A percentile compares a stretch with the other conserved stretches of the same genome.
Conservation (phyloP, 2,329 filamentous ascomycete species). For the Pseudogymnoascus sp. region DNA sequence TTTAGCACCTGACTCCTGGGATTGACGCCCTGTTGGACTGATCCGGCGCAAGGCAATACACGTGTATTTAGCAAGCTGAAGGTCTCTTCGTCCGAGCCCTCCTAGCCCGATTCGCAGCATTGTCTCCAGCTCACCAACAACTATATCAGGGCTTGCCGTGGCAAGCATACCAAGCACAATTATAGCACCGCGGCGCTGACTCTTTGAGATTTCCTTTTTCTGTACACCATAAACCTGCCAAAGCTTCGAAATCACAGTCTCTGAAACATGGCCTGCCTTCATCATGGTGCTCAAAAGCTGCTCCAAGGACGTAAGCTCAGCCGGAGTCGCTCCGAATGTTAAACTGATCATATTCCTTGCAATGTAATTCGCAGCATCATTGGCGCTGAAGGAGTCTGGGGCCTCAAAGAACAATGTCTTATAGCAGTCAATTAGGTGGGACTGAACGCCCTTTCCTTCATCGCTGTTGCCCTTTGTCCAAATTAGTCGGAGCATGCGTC, state of each 20-base stretch:
- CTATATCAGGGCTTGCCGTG: constrained; percentile 83
- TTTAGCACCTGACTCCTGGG: constrained; percentile 61
- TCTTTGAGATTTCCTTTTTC: constrained; percentile 84
- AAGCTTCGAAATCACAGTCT: constrained; percentile 79
- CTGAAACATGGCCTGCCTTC: constrained; percentile 80
- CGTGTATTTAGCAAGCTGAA: constrained; percentile 88
- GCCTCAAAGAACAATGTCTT: constrained; percentile 93
- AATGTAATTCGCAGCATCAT: constrained; percentile 91
- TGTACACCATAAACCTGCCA: constrained; percentile 98
- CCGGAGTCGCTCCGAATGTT: constrained; percentile 90
- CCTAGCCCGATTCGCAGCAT: constrained; percentile 89
- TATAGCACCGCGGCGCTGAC: constrained; percentile 84
- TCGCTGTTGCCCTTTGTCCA: constrained; percentile 99
- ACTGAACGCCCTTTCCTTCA: constrained; percentile 96
- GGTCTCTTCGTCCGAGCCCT: constrained; percentile 67
- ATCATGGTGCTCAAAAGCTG: constrained; percentile 97
- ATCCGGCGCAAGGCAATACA: constrained; percentile 89
- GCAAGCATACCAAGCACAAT: constrained; percentile 97
- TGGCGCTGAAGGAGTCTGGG: constrained; percentile 76
- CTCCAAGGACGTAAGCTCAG: constrained; percentile 90
- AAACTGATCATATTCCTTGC: constrained; percentile 98
- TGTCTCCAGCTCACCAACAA: constrained; percentile 88
- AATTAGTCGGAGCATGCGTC: constrained; percentile 91
- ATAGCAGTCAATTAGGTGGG: constrained; percentile 94
- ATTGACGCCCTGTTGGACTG: constrained; percentile 74